These are phyloP conservation scores for Secale cereale DNA, from an alignment of 176 grass and related monocot genomes.

Conservation along the genomic window DNA sequence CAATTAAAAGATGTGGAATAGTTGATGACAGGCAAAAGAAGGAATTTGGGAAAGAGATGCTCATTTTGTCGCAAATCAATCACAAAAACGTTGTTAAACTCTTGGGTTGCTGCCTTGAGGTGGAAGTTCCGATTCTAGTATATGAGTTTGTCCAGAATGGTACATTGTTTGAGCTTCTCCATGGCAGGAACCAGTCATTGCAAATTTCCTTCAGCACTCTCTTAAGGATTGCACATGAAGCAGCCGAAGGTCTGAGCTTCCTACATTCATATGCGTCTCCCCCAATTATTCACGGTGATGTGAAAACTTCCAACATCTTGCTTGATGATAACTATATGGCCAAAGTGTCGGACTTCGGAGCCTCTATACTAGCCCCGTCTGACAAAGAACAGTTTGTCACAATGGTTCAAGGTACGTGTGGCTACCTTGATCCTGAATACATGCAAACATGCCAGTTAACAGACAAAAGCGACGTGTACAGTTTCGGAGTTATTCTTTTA, in stretches of 20 bases:
- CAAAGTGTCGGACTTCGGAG: slow-evolving; percentile 36
- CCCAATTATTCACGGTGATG: slow-evolving; percentile 38
- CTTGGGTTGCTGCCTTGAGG: slow-evolving; percentile 29
- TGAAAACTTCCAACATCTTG: slow-evolving; percentile 14
- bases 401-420: slow-evolving; percentile 29
- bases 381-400: slow-evolving; percentile 33
- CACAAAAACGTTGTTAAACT: slow-evolving; percentile 39
- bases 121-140: slow-evolving; percentile 32
- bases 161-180: slow-evolving; percentile 21
- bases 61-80: slow-evolving; percentile 34
- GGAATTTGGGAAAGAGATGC: slow-evolving; percentile 27
- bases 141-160: slow-evolving; percentile 29
- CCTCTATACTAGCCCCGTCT: slow-evolving; percentile 22
- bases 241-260: slow-evolving; percentile 24
- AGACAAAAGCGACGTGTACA: slow-evolving; percentile 25
- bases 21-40: slow-evolving; percentile 31
- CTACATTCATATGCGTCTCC: slow-evolving; percentile 12
- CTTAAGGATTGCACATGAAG: slow-evolving; percentile 33
- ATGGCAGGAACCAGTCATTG: slow-evolving; percentile 14
- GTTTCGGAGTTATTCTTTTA: slow-evolving; percentile 19
- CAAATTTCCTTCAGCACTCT: slow-evolving; percentile 1
- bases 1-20: slow-evolving; percentile 9
- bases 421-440: slow-evolving; percentile 40
- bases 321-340: slow-evolving; percentile 23
- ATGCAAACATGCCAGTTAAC: slow-evolving; percentile 41